Percentiles rank a stretch among this genome's conserved stretches.
These are phyloP conservation scores for Ceratocystis cacaofunesta DNA, from an alignment of 2,329 filamentous ascomycete genomes.

Conservation along the genomic window DNA sequence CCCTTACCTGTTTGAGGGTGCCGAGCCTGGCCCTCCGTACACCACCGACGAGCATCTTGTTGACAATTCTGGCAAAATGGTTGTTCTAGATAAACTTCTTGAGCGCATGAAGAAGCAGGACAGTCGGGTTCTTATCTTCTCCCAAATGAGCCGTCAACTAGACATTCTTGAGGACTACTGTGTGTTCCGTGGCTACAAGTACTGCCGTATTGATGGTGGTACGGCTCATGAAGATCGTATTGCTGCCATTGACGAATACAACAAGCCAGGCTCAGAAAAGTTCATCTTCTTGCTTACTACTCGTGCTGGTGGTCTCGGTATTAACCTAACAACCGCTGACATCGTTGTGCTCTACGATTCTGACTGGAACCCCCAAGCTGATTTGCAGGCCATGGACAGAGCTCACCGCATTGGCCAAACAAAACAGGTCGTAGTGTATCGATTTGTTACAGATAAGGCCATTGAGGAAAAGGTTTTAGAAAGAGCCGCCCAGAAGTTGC, in stretches of 20 bases:
- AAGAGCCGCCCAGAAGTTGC: slow-evolving; percentile 88
- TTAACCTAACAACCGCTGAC: slow-evolving; percentile 89
- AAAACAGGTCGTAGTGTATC: slow-evolving; percentile 92
- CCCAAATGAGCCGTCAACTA: slow-evolving; percentile 93
- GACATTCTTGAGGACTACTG: slow-evolving; percentile 98
- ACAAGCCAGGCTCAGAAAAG: slow-evolving; percentile 87
- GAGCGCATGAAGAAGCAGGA: slow-evolving; percentile 70
- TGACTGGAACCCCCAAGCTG: slow-evolving; percentile 97
- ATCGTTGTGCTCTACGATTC: slow-evolving; percentile 95
- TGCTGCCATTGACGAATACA: slow-evolving; percentile 95
- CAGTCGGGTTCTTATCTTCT: slow-evolving; percentile 95
- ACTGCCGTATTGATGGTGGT: slow-evolving; percentile 92
- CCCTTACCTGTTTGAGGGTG: slow-evolving; percentile 93
- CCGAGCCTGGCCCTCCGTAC: slow-evolving; percentile 91
- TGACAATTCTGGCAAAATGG: slow-evolving; percentile 92
- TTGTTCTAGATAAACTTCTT: slow-evolving; percentile 84
- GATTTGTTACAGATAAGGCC: slow-evolving; percentile 93
- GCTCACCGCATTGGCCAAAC: slow-evolving; percentile 97
- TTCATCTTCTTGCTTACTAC: slow-evolving; percentile 94
- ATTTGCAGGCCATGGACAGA: slow-evolving; percentile 97
- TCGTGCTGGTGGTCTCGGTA: slow-evolving; percentile 85
- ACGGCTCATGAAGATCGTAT: slow-evolving; percentile 97
- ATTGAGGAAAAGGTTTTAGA: slow-evolving; percentile 98
- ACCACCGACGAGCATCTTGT: slow-evolving; percentile 95
- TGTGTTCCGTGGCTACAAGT: slow-evolving; percentile 85